Percentiles rank a stretch among this genome's conserved stretches.
phyloP scores from a whole-genome alignment of 164 flowering plant species.

The Annona cherimola region DNA sequence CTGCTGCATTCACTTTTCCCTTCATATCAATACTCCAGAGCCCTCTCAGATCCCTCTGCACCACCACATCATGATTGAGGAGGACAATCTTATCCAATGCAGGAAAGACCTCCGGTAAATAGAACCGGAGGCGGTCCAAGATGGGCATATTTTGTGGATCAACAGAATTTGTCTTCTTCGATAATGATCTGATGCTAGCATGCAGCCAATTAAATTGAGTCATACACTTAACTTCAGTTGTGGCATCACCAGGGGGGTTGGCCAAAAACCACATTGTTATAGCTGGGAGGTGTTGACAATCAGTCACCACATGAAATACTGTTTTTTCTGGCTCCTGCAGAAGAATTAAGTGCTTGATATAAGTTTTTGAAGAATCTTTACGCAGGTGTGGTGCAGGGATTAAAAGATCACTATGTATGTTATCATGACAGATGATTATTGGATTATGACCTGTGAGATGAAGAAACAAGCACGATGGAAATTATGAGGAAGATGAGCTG shows the following conservation, averaged over 20 bases:
- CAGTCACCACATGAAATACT: constrained; percentile 87
- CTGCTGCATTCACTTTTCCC: constrained; percentile 85
- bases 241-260: constrained; percentile 73
- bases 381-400: background rate
- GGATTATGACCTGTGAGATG: too few species aligned
- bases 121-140: constrained; percentile 78
- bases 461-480: background rate
- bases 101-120: constrained; percentile 83
- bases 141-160: constrained; percentile 58
- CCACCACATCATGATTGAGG: constrained; percentile 97
- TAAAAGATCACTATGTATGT: background rate
- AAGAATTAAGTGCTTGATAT: constrained; percentile 6
- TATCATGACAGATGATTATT: background rate
- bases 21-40: constrained; percentile 70
- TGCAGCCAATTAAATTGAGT: constrained; percentile 43
- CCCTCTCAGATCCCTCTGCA: constrained; percentile 59
- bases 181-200: constrained; percentile 26
- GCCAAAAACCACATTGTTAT: constrained; percentile 84
- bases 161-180: constrained; percentile 34
- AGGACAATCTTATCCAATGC: constrained; percentile 61
- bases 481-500: background rate
- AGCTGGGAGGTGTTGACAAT: constrained; percentile 73
- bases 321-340: constrained; percentile 73
- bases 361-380: background rate
- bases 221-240: constrained; percentile 51